Conservation (phyloP, 495 filamentous ascomycete genomes). For the Astrocystis sublimbata region DNA sequence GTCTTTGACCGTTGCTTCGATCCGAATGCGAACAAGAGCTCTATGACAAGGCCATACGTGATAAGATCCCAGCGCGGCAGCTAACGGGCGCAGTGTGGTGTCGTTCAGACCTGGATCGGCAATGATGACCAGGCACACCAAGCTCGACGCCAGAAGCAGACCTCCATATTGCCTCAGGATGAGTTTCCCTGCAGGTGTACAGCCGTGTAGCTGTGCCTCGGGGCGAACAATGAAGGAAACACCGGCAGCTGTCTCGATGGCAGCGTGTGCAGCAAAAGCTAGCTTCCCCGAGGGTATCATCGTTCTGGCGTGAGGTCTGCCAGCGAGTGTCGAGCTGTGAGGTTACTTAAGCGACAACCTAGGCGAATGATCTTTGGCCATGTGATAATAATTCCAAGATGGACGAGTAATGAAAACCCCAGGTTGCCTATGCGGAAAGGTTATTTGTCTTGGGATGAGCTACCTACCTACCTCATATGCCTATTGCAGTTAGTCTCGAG, state of each 20-base stretch:
- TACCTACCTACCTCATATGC: no score
- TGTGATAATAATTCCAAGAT: no score
- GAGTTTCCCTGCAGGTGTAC: slow-evolving; percentile 33
- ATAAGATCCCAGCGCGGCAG: slow-evolving; percentile 37
- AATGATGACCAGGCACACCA: slow-evolving; percentile 30
- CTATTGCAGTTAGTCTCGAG: no score
- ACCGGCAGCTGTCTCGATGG: slow-evolving; percentile 30
- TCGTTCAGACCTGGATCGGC: slow-evolving; percentile 27
- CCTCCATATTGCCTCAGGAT: slow-evolving; percentile 44
- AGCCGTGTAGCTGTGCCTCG: slow-evolving; percentile 32
- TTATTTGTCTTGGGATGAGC: no score
- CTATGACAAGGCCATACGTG: slow-evolving; percentile 43
- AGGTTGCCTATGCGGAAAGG: no score
- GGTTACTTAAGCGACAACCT: no score
- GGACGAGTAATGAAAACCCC: no score
- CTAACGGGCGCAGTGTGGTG: slow-evolving; percentile 21
- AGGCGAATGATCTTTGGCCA: no score
- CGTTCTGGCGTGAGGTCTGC: not conserved
- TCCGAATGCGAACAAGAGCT: slow-evolving; percentile 27
- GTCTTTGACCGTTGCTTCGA: not conserved
- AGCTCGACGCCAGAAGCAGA: slow-evolving; percentile 37
- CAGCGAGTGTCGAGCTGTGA: no score
- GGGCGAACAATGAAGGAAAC: slow-evolving; percentile 34
- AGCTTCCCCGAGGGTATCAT: slow-evolving; percentile 23
- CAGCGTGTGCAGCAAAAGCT: slow-evolving; percentile 28